Base-by-base conservation (phyloP, 495 filamentous ascomycete genomes). In the Penicillium atrosanguineum region DNA sequence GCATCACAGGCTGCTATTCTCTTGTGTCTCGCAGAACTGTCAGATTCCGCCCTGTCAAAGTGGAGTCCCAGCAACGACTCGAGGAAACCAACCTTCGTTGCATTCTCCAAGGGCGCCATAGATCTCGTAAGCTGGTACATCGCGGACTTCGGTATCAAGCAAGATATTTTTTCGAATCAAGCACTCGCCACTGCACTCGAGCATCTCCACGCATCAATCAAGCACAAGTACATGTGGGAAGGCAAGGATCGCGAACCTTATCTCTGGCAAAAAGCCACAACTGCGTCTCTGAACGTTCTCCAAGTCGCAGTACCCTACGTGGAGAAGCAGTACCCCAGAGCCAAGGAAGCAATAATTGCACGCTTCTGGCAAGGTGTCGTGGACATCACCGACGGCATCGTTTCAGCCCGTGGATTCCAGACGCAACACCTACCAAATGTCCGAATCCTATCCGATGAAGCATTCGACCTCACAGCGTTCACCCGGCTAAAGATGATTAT, bases 391-490 rank as follows among this genome's bases (percentile, higher is more conserved):
- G 65, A 69, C n/a, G 73, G 75, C 20, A 72, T 78, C 18, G 65
- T 76, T 34, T 69, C 69, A 16, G 74, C 74, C 9, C 61, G 49
- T 15, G 71, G 71, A 15, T 71, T 62, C 46, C 65, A 69, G 36
- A 57, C 61, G 2, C 54, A 60, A 7, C 51, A 66, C 25, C 57
- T 76, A 19, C 40, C 70, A 0, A 65, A 52, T 26, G 26, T 48
- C 26, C 65, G 56, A 21, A 64, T 75, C 19, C 46, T 58, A 3
- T 50, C 37, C 62, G 88, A 59, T 57, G 84, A 97, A 68, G 67
- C 78, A 9, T 91, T 93, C 62, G 95, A 98, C 64, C 87, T 95
- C 18, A 61, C 79, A 2, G 82, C 88, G 0, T 93, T 97, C 63
- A 71, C 61, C 7, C 76, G 78, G 44, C 70, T 96, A 0, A 82